Evolutionary conservation across 768 basidiomycete species (phyloP), one percentile per base, ranked within the genome.

Genomic region (Calocybe gangraenosa): DNA sequence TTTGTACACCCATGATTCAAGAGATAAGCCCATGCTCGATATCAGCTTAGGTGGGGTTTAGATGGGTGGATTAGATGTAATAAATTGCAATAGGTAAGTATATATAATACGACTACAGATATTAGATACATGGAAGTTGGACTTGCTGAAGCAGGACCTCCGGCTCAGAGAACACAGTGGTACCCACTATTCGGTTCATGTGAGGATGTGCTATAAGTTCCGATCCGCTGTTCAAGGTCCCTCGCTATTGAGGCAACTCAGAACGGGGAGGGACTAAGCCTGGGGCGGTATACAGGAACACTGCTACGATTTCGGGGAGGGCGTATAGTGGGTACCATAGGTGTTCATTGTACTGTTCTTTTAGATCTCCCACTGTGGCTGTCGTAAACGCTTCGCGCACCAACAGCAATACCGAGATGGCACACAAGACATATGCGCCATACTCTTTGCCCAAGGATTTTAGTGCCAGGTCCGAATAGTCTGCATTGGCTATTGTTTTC

Each of bases 251-350:
- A 2, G 49, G 48, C 20, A 66, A 39, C 38, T 65, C 61, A 3
- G 58, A 46, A 3, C 60, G 51, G 39, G 59, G 52, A 21, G 65
- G 68, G 1, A 70, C 60, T 3, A 73, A 46, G 0, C 65, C 68
- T 0, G 70, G 68, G 2, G 53, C 53, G 7, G 61, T 49, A 37
- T 65, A 70, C 20, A 68, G 50, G 0, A 57, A 13, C 2, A 73
- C 67, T 0, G 65, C 65, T 11, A 73, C 46, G 19, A 70, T 42
- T 49, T 74, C 73, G 0, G 71, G 64, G 3, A 69, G 40, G 1
- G 66, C 68, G 3, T 66, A 51, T 2, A 75, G 50, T 1, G 72
- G 70, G 44, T 73, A 74, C 71, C 71, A 73, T 3, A 63, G 51
- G 18, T 51, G 56, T 43, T 75, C 73, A 15, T 64, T 54, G 18